Percentiles rank a stretch among this genome's conserved stretches.
These are phyloP conservation scores for Scopulariopsis brevicaulis DNA, from an alignment of 2,329 filamentous ascomycete species.

Conservation along the genomic window DNA sequence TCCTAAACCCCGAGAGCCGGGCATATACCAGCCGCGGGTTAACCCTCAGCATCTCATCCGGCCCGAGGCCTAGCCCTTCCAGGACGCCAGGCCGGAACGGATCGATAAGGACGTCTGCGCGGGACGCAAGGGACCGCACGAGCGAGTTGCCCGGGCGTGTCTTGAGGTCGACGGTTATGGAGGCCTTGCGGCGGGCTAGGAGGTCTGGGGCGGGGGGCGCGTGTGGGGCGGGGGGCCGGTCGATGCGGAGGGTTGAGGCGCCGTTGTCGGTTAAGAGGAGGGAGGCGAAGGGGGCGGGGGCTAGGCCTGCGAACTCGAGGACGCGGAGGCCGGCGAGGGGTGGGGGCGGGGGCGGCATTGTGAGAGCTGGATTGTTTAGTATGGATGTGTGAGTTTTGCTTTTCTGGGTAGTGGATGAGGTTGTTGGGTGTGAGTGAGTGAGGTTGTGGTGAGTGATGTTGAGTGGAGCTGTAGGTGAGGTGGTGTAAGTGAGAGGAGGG, in stretches of 20 bases:
- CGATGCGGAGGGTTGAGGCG: constrained; percentile 77
- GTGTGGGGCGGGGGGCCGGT: constrained; percentile 43
- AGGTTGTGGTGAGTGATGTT: background rate
- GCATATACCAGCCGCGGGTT: constrained; percentile 74
- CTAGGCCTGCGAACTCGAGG: constrained; percentile 49
- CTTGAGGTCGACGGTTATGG: constrained; percentile 72
- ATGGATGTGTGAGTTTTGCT: too few relatives aligned
- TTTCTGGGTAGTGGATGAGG: too few relatives aligned
- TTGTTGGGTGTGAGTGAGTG: constrained; percentile 11
- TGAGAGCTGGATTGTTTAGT: too few relatives aligned
- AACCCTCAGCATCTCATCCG: constrained; percentile 49
- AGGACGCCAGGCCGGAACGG: constrained; percentile 87
- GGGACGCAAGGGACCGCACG: constrained; percentile 50
- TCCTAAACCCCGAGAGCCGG: constrained; percentile 80
- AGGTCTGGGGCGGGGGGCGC: constrained; percentile 44
- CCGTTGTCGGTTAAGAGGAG: constrained; percentile 84
- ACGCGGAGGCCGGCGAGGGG: constrained; percentile 35
- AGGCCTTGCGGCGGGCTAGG: constrained; percentile 71
- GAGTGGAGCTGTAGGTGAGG: background rate
- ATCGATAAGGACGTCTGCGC: constrained; percentile 76
- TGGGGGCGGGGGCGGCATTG: background rate
- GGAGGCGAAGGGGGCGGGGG: constrained; percentile 71
- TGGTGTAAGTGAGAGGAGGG: background rate
- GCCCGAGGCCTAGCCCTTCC: constrained; percentile 71
- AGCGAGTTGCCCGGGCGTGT: constrained; percentile 49